Conservation (phyloP, 2,329 filamentous ascomycete genomes). For the Orbilia javanica region DNA sequence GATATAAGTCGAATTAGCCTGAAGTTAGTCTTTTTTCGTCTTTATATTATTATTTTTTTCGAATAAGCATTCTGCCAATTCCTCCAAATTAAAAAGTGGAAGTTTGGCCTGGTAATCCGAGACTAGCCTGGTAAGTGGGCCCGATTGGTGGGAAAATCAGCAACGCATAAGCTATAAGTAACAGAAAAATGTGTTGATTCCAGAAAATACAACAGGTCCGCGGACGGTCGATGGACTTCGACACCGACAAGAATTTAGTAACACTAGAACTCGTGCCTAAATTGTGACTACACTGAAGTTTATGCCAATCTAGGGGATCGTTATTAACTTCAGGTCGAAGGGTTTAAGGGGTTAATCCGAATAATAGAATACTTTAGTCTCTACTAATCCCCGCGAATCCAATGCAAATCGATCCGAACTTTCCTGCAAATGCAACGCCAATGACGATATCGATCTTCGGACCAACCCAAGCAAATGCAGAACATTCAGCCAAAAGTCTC, state of each 20-base stretch:
- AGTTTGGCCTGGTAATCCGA: background rate
- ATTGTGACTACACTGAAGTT: too few relatives aligned
- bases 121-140: background rate
- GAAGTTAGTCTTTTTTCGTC: constrained; percentile 3
- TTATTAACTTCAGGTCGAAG: too few relatives aligned
- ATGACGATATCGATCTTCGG: background rate
- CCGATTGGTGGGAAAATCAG: constrained; percentile 52
- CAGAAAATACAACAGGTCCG: constrained; percentile 40
- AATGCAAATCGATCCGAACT: too few relatives aligned
- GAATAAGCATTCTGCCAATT: constrained; percentile 9
- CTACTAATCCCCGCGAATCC: too few relatives aligned
- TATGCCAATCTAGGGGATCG: too few relatives aligned
- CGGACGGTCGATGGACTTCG: too few relatives aligned
- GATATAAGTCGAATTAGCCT: constrained; percentile 2
- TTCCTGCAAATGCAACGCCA: too few relatives aligned
- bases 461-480: background rate
- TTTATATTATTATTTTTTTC: background rate
- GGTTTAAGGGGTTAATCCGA: too few relatives aligned
- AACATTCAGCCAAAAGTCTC: background rate
- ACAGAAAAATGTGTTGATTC: constrained; percentile 22
- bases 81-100: constrained; percentile 9
- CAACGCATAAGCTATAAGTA: background rate
- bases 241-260: too few relatives aligned
- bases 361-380: too few relatives aligned
- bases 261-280: too few relatives aligned